Conservation (phyloP, 768 basidiomycete genomes). For the Boletus pseudo-olivaceus region DNA sequence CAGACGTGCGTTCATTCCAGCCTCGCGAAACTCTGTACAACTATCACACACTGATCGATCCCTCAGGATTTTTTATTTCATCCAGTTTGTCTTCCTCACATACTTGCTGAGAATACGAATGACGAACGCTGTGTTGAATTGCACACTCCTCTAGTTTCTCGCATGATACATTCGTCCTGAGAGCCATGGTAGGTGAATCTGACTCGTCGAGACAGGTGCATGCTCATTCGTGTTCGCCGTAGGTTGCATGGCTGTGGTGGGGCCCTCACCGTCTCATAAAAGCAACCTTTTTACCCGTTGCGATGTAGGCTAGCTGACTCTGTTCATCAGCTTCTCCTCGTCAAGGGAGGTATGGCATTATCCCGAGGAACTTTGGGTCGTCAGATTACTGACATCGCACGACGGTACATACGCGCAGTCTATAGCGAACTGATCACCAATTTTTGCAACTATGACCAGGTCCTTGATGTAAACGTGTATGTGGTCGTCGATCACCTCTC, state of each 20-base stretch:
- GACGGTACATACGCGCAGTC: not conserved
- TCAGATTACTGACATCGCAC: slow-evolving; percentile 2
- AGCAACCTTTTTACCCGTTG: not conserved
- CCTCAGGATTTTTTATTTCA: slow-evolving; percentile 16
- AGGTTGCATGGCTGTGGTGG: slow-evolving; percentile 21
- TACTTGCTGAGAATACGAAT: not conserved
- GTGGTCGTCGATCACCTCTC: not conserved
- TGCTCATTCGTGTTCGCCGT: not conserved
- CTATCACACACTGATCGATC: not conserved
- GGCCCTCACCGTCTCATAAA: not conserved
- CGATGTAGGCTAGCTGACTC: slow-evolving; percentile 13
- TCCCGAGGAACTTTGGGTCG: not conserved
- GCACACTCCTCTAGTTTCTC: slow-evolving; percentile 4
- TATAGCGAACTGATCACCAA: slow-evolving; percentile 13
- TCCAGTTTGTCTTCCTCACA: slow-evolving; percentile 10
- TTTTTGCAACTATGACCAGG: slow-evolving; percentile 12
- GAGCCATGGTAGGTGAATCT: slow-evolving; percentile 8
- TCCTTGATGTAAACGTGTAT: slow-evolving; percentile 7
- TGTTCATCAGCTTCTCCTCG: slow-evolving; percentile 14
- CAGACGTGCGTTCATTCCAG: slow-evolving; percentile 14
- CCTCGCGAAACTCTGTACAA: not conserved
- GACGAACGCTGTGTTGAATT: not conserved
- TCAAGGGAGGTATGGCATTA: slow-evolving; percentile 15
- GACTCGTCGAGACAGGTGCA: not conserved
- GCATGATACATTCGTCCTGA: not conserved